Evolutionary conservation across 1,284 basidiomycete genomes (phyloP), one percentile per base, ranked within the genome.

Genomic region (Coriolopsis trogii): DNA sequence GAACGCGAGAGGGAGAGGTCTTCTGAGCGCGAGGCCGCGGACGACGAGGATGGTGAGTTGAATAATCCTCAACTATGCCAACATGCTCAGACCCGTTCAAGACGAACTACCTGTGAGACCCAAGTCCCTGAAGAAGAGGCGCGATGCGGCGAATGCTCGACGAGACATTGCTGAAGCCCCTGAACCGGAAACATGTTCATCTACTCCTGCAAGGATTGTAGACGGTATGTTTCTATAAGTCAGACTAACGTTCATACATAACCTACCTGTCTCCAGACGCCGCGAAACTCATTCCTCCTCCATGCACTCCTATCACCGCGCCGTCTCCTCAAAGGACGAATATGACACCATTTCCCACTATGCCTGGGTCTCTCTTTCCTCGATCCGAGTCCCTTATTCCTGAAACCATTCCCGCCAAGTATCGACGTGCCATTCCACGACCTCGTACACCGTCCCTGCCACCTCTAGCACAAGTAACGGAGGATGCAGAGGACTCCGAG

Each of bases 281-380:
- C 0, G 26, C 34, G 8, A 44, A 50, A 23, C 39, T 53, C 25
- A 47, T 61, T 67, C 68, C 69, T 6, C 70, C 70, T 16, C 71
- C 71, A 30, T 18, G 71, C 71, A 29, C 63, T 70, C 6, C 41
- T 36, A 12, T 49, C 56, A 34, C 59, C 63, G 58, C 70, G 46
- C 6, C 29, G 40, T 10, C n/a, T n/a, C n/a, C n/a, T n/a, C n/a
- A n/a, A n/a, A n/a, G n/a, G n/a, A n/a, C n/a, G n/a, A n/a, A n/a
- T n/a, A 40, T 30, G 16, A 53, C 44, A 18, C 68, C 71, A 2
- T 80, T 80, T 1, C 62, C 77, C 2, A 85, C 82, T 1, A 91
- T 91, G 88, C 89, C 88, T n/a, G 89, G 88, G 9, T 80, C 88
- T 1, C 76, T 91, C 6, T 88, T 82, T 62, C 81, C 87, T 7